Base-by-base conservation (phyloP, 176 grass and related monocot species). In the Bolboschoenus planiculmis region DNA sequence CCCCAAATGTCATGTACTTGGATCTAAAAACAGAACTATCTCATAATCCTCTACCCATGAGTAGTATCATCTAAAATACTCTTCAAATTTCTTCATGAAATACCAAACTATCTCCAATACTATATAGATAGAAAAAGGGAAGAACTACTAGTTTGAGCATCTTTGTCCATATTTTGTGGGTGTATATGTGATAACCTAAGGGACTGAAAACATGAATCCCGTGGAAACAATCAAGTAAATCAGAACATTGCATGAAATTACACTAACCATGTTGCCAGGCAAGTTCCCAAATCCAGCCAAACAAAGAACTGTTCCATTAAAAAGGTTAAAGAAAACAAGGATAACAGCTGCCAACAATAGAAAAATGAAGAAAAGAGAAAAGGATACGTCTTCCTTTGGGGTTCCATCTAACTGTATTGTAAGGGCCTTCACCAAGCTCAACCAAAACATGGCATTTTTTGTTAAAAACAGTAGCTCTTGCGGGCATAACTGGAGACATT, bases 201-300 rank as follows among this genome's bases (percentile, higher is more conserved):
- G 72, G 30, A 76, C 5, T 76, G 24, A 76, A 76, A 76, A 48
- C 13, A 50, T 30, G 24, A 30, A 50, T 47, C 57, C 21, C 0
- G 43, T 20, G 1, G 24, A 75, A 50, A 67, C 43, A 42, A 56
- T 39, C 15, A 68, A 68, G n/a, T 5, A 77, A 81, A 47, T 16
- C 10, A 39, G 79, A 81, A 64, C 36, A 61, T 46, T 18, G 60
- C 15, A 36, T 39, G 27, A 55, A 57, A 39, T 34, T 26, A 31
- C 6, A 82, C 84, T 85, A 87, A 98, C 95, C 95, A 98, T 95
- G 87, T 98, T 82, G 89, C 92, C 95, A 86, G 92, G 87, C 75
- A 98, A 95, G 91, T 98, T 95, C 67, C 95, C 95, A 79, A 98
- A 98, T 72, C 95, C 95, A 62, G 92, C 95, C 78, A 98, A 81